These are phyloP conservation scores for Russula virescens DNA, from an alignment of 768 basidiomycete species.

Conservation along the genomic window DNA sequence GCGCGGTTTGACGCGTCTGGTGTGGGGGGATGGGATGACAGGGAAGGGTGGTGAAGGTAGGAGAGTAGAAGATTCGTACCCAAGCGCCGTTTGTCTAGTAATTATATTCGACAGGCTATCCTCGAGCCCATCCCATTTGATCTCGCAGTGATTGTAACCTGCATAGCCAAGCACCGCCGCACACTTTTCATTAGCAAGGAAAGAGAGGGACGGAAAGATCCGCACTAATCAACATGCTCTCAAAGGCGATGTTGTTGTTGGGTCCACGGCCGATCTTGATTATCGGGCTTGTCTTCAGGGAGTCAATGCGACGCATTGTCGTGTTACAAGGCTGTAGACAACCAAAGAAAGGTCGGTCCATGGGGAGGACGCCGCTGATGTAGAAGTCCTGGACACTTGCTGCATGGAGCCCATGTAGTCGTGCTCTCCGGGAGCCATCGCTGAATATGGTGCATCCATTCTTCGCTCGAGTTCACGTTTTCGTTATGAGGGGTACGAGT, in stretches of 20 bases:
- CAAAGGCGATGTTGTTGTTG: conserved; percentile 48
- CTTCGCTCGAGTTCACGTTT: not conserved
- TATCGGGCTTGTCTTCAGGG: conserved; percentile 8
- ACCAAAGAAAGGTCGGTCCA: conserved; percentile 19
- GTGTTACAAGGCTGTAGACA: conserved; percentile 16
- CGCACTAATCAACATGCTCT: conserved; percentile 71
- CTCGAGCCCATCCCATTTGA: conserved; percentile 55
- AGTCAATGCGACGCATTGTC: conserved; percentile 16
- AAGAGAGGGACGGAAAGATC: not conserved
- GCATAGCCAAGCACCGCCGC: conserved; percentile 21
- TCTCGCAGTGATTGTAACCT: conserved; percentile 52
- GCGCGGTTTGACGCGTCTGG: not conserved
- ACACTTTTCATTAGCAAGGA: conserved; percentile 21
- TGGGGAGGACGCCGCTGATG: not conserved
- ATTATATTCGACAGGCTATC: conserved; percentile 39
- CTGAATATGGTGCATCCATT: not conserved
- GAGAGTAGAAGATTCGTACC: conserved; percentile 35
- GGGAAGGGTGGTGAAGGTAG: not conserved
- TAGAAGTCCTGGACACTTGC: conserved; percentile 13
- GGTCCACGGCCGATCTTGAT: conserved; percentile 17
- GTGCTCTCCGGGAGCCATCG: not conserved
- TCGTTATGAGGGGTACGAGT: not conserved
- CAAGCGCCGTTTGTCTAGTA: conserved; percentile 70
- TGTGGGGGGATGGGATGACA: not conserved
- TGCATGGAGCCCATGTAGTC: conserved; percentile 17